A percentile compares a stretch with the other conserved stretches of the same genome.
Evolutionary conservation across 805 yeast genomes (phyloP).

Genomic region (Zygotorulaspora danielsina): DNA sequence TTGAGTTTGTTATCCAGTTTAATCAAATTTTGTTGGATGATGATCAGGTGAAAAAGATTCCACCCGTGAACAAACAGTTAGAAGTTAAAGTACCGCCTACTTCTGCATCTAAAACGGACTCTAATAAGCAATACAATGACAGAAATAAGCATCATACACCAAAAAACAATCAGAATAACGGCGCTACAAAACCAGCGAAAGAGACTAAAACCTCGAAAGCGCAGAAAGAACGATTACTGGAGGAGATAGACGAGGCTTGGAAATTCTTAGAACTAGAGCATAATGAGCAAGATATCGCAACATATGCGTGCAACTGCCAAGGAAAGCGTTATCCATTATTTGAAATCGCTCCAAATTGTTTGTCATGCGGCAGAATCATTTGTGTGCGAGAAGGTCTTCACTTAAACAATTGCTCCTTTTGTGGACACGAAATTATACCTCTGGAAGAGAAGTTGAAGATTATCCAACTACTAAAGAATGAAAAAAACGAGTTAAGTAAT

Average conservation of each 20-base stretch:
- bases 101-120: not conserved
- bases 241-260: conserved; percentile 63
- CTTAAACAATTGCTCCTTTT: conserved; percentile 80
- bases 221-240: conserved; percentile 48
- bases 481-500: conserved; percentile 43
- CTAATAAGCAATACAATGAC: not conserved
- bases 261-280: conserved; percentile 45
- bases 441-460: conserved; percentile 59
- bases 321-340: conserved; percentile 85
- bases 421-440: conserved; percentile 65
- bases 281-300: conserved; percentile 17
- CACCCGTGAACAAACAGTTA: not conserved
- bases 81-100: not conserved
- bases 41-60: not conserved
- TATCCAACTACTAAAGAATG: conserved; percentile 47
- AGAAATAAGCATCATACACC: conserved; percentile 26
- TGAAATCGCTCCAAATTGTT: conserved; percentile 87
- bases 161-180: conserved; percentile 58
- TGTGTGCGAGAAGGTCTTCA: conserved; percentile 76
- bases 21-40: conserved; percentile 19
- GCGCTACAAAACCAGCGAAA: conserved; percentile 41
- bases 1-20: conserved; percentile 32
- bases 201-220: conserved; percentile 5
- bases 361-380: conserved; percentile 90
- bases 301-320: conserved; percentile 67